Evolutionary conservation across 495 filamentous ascomycete genomes (phyloP).

Genomic region (Lichina pygmaea): DNA sequence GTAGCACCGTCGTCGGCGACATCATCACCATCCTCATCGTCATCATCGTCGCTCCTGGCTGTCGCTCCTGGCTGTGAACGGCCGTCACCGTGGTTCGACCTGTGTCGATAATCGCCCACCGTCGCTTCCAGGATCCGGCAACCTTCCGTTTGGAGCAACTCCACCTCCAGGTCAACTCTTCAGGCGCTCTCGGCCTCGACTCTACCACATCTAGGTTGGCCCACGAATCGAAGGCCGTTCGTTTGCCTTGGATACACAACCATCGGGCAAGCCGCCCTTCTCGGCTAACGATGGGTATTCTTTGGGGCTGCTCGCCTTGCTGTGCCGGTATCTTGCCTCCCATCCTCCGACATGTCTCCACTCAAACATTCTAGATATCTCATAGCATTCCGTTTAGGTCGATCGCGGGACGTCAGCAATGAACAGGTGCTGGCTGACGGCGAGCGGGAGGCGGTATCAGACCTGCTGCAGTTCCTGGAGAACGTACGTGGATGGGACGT

Average conservation of each 20-base stretch:
- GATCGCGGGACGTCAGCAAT: constrained; percentile 78
- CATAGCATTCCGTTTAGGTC: constrained; percentile 20
- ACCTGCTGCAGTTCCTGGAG: constrained; percentile 82
- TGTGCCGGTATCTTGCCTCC: not conserved
- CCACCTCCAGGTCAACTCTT: too few species aligned
- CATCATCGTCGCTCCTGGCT: not conserved
- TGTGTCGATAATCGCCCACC: too few species aligned
- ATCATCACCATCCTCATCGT: not conserved
- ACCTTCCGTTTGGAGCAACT: too few species aligned
- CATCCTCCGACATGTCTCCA: not conserved
- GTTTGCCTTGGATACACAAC: not conserved
- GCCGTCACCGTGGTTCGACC: not conserved
- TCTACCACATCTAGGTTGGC: too few species aligned
- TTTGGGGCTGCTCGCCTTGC: not conserved
- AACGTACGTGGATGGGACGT: constrained; percentile 32
- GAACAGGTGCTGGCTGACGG: constrained; percentile 89
- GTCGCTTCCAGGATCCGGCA: too few species aligned
- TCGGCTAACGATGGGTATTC: not conserved
- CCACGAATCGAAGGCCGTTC: too few species aligned
- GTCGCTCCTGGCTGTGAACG: not conserved
- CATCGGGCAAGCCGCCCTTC: not conserved
- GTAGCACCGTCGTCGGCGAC: not conserved
- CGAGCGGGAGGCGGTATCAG: constrained; percentile 90
- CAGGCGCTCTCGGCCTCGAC: too few species aligned
- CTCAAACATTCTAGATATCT: not conserved